A percentile compares a stretch with the other conserved stretches of the same genome.
phyloP scores from a whole-genome alignment of 108 stramenopile genomes.

The Cyclotella choctawhatcheeana region DNA sequence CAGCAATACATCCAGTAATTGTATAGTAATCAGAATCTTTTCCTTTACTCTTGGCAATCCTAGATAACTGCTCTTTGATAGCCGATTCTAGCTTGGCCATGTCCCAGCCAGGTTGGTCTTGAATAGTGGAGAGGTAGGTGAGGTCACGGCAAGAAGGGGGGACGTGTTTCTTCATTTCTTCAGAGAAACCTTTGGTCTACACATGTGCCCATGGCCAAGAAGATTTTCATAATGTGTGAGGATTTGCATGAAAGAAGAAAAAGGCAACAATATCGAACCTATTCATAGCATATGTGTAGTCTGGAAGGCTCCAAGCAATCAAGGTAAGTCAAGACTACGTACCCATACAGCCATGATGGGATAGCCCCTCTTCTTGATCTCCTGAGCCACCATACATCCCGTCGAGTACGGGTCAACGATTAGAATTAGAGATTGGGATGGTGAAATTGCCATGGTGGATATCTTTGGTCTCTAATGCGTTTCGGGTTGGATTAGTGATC shows the following conservation, averaged over 20 bases:
- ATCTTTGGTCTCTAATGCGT: too few relatives aligned
- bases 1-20: slow-evolving; percentile 70
- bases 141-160: slow-evolving; percentile 61
- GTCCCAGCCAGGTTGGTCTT: slow-evolving; percentile 52
- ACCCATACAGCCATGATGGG: slow-evolving; percentile 65
- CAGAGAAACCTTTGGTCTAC: slow-evolving; percentile 65
- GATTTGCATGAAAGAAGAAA: too few relatives aligned
- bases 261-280: too few relatives aligned
- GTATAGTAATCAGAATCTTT: slow-evolving; percentile 31
- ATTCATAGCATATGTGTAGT: too few relatives aligned
- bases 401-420: slow-evolving; percentile 90
- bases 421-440: slow-evolving; percentile 56
- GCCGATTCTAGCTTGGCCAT: slow-evolving; percentile 48
- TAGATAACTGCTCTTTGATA: slow-evolving; percentile 16
- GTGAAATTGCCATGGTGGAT: slow-evolving; percentile 1
- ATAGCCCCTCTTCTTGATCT: slow-evolving; percentile 81
- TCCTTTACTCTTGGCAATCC: slow-evolving; percentile 6
- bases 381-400: slow-evolving; percentile 83
- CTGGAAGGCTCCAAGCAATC: neutral
- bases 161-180: slow-evolving; percentile 78
- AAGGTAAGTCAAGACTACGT: neutral
- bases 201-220: too few relatives aligned
- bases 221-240: too few relatives aligned
- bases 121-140: slow-evolving; percentile 64
- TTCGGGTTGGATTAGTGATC: too few relatives aligned